Conservation (phyloP, 192 early-diverging fungal genomes). For the Entophlyctis luteolus region DNA sequence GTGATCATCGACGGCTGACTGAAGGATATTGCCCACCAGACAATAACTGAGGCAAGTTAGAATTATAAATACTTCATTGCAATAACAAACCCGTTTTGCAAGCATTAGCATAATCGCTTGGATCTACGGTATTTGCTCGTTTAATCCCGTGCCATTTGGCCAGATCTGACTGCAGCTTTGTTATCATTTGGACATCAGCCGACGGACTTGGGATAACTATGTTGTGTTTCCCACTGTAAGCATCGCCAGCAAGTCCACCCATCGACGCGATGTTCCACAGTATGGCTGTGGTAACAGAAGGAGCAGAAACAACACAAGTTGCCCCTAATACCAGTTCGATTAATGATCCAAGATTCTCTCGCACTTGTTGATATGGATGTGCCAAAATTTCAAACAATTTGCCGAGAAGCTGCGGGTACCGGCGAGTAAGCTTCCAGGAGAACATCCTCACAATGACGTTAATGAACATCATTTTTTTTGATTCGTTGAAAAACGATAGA, state of each 20-base stretch:
- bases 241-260: background rate
- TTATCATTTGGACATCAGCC: background rate
- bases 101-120: constrained; percentile 65
- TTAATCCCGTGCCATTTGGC: background rate
- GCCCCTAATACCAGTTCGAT: constrained; percentile 35
- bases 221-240: background rate
- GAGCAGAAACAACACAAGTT: constrained; percentile 19
- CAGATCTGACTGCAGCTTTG: constrained; percentile 1
- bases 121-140: background rate
- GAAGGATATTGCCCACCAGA: constrained; percentile 62
- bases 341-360: constrained; percentile 69
- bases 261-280: background rate
- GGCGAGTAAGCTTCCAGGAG: constrained; percentile 64
- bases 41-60: constrained; percentile 46
- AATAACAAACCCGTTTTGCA: constrained; percentile 63
- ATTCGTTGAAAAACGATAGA: constrained; percentile 80
- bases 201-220: no score
- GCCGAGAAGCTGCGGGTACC: constrained; percentile 35
- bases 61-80: background rate
- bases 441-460: constrained; percentile 58
- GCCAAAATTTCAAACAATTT: constrained; percentile 55
- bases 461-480: constrained; percentile 72
- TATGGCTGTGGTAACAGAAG: constrained; percentile 16
- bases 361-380: constrained; percentile 88
- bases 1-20: constrained; percentile 48